Evolutionary conservation across 495 filamentous ascomycete genomes (phyloP).

Genomic region (Daldinia loculata): DNA sequence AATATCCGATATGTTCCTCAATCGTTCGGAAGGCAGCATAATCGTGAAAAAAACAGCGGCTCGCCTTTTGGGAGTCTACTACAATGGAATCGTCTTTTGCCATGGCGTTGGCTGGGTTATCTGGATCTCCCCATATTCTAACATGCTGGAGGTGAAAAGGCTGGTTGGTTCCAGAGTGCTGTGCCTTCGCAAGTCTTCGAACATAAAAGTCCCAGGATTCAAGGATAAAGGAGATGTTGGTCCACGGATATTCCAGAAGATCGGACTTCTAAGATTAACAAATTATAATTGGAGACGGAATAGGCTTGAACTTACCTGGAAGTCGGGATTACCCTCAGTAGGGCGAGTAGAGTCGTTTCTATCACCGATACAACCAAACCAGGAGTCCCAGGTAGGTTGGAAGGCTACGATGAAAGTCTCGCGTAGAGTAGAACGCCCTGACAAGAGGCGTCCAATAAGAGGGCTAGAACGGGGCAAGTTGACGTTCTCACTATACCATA

Average conservation of each 20-base stretch:
- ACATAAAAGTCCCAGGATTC: constrained; percentile 36
- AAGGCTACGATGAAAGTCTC: constrained; percentile 49
- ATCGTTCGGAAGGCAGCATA: constrained; percentile 30
- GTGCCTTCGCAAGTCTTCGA: constrained; percentile 10
- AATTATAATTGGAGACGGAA: neutral
- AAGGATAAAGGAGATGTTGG: constrained; percentile 42
- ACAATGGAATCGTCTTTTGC: neutral
- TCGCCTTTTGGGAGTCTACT: constrained; percentile 13
- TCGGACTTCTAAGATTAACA: constrained; percentile 41
- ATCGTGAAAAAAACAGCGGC: constrained; percentile 29
- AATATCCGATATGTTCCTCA: constrained; percentile 2
- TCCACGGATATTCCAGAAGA: constrained; percentile 47
- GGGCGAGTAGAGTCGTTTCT: constrained; percentile 2
- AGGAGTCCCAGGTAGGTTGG: constrained; percentile 50
- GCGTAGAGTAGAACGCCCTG: constrained; percentile 36
- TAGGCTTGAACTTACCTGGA: constrained; percentile 45
- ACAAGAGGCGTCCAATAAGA: constrained; percentile 49
- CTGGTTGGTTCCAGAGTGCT: neutral
- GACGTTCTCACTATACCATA: constrained; percentile 50
- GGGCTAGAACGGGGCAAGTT: constrained; percentile 50
- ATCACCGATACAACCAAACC: constrained; percentile 36
- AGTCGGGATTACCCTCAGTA: constrained; percentile 38
- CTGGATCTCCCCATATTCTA: constrained; percentile 29
- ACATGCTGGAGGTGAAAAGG: constrained; percentile 1
- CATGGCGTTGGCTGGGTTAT: neutral